Percentiles rank a stretch among this genome's conserved stretches.
Conservation (phyloP, 768 basidiomycete genomes). For the Rhodosporidiobolus sp. region DNA sequence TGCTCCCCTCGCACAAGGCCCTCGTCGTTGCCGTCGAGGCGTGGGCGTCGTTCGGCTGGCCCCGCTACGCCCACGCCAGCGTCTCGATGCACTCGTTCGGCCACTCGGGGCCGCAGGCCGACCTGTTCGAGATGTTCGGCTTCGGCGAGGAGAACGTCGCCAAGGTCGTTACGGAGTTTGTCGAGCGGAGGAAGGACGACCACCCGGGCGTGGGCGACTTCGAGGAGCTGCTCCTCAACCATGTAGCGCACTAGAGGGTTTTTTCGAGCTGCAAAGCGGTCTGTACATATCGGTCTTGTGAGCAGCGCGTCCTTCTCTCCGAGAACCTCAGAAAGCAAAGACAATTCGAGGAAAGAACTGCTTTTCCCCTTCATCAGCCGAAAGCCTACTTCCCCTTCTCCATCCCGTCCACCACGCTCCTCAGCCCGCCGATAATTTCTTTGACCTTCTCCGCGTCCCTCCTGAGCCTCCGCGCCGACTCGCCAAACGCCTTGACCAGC, state of each 20-base stretch:
- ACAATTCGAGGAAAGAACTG: too few species aligned
- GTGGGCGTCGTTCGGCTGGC: conserved; percentile 46
- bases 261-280: too few species aligned
- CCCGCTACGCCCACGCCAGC: conserved; percentile 48
- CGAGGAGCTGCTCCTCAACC: too few species aligned
- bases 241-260: too few species aligned
- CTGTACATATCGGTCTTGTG: background rate
- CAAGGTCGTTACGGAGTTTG: conserved; percentile 35
- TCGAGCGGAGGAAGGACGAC: too few species aligned
- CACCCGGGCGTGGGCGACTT: too few species aligned
- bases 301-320: too few species aligned
- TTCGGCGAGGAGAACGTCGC: conserved; percentile 46
- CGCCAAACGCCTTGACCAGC: conserved; percentile 12
- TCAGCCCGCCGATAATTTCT: conserved; percentile 2
- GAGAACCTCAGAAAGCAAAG: too few species aligned
- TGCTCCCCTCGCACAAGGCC: conserved; percentile 57
- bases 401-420: background rate
- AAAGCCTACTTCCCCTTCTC: conserved; percentile 1
- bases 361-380: background rate
- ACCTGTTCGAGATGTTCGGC: conserved; percentile 47
- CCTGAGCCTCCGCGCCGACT: conserved; percentile 10
- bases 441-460: conserved; percentile 26
- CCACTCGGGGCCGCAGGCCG: conserved; percentile 45
- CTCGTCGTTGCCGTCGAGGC: conserved; percentile 48
- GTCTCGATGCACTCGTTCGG: conserved; percentile 48